Evolutionary conservation across 805 yeast genomes (phyloP).

Genomic region (Saccharomycopsis selenospora): DNA sequence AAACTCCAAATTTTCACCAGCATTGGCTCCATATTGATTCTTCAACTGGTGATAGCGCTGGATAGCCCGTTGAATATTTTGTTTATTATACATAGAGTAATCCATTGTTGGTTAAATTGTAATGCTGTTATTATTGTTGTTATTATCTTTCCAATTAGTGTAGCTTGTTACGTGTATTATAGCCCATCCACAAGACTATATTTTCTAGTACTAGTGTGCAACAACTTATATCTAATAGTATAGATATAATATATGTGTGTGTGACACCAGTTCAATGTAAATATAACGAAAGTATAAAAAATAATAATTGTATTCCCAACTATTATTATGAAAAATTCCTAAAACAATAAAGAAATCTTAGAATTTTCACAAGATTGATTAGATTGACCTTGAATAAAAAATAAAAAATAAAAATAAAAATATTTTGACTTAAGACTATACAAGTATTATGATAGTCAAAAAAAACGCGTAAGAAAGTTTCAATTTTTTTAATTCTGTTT

Average conservation of each 20-base stretch:
- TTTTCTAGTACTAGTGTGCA: no score
- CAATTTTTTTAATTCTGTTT: background rate
- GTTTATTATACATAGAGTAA: background rate
- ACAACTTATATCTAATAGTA: background rate
- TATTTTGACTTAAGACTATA: background rate
- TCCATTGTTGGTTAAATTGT: background rate
- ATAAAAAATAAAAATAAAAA: no score
- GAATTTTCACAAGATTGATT: background rate
- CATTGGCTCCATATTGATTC: background rate
- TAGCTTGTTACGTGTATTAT: no score
- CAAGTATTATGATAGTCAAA: background rate
- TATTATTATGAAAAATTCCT: no score
- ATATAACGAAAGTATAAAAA: background rate
- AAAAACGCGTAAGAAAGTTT: background rate
- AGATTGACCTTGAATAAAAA: background rate
- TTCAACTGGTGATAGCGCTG: background rate
- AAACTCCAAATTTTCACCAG: background rate
- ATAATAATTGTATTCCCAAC: no score
- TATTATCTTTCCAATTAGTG: no score
- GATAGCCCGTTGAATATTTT: background rate
- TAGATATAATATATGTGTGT: background rate
- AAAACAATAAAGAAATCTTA: background rate
- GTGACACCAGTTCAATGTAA: background rate
- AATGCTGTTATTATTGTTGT: background rate
- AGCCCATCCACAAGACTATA: no score